Conservation (phyloP, 805 yeast genomes). For the Starmera amethionina region DNA sequence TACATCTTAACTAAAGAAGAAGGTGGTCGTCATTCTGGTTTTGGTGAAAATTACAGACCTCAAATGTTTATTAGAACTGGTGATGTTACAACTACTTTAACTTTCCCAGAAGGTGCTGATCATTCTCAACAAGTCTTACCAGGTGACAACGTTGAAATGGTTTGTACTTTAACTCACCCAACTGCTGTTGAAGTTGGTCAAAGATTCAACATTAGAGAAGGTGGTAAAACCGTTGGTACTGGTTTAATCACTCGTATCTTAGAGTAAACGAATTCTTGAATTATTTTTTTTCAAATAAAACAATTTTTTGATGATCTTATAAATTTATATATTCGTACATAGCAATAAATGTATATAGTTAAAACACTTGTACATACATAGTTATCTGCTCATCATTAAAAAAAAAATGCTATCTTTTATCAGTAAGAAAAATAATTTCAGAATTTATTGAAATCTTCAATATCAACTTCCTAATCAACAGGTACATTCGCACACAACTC, state of each 20-base stretch:
- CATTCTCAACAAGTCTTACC: slow-evolving; percentile 90
- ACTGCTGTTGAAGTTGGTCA: slow-evolving; percentile 94
- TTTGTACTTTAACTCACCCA: slow-evolving; percentile 79
- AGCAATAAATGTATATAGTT: no score
- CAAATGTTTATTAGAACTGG: slow-evolving; percentile 96
- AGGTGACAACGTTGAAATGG: slow-evolving; percentile 98
- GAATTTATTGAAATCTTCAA: no score
- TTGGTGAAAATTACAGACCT: slow-evolving; percentile 95
- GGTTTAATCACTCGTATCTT: slow-evolving; percentile 92
- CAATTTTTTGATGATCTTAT: no score
- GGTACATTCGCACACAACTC: no score
- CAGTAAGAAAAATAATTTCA: no score
- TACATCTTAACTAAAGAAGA: slow-evolving; percentile 92
- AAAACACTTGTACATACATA: no score
- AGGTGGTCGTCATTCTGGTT: slow-evolving; percentile 99
- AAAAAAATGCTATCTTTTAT: no score
- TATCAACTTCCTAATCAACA: no score
- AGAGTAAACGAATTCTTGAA: slow-evolving; percentile 26
- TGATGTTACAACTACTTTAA: slow-evolving; percentile 83
- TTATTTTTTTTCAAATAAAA: no score
- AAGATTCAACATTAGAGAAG: slow-evolving; percentile 99
- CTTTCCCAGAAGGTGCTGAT: slow-evolving; percentile 82
- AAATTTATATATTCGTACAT: no score
- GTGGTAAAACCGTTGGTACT: slow-evolving; percentile 98
- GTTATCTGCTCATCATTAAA: no score